A percentile compares a stretch with the other conserved stretches of the same genome.
Evolutionary conservation across 116 monocot genomes (phyloP).

Genomic region (Zostera marina): DNA sequence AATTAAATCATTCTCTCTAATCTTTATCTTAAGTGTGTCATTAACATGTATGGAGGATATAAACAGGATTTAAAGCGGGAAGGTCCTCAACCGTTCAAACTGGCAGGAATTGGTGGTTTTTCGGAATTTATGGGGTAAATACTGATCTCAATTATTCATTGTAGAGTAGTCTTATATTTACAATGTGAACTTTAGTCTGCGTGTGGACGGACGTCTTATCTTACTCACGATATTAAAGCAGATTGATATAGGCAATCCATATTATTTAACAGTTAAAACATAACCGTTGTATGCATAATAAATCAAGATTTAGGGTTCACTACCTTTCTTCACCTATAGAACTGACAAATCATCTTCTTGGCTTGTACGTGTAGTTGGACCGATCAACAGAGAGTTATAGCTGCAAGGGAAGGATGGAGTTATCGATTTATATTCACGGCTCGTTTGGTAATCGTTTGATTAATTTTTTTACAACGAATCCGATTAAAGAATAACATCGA

Average conservation of each 20-base stretch:
- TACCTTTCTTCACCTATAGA: neutral
- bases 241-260: too few relatives aligned
- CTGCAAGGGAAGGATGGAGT: constrained; percentile 82
- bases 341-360: neutral
- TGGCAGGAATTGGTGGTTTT: constrained; percentile 90
- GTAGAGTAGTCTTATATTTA: neutral
- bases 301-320: neutral
- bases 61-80: constrained; percentile 78
- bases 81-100: constrained; percentile 75
- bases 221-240: too few relatives aligned
- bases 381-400: constrained; percentile 68
- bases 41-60: neutral
- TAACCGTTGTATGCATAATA: neutral
- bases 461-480: neutral
- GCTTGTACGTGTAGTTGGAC: constrained; percentile 56
- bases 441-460: constrained; percentile 42
- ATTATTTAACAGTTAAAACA: too few relatives aligned
- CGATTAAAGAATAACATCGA: neutral
- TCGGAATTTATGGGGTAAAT: constrained; percentile 88
- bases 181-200: neutral
- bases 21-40: neutral
- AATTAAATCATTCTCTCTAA: neutral
- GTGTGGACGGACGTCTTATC: too few relatives aligned
- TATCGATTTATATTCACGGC: constrained; percentile 73
- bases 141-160: neutral